Conservation (phyloP, 768 basidiomycete species). For the Mycena albidolilacea region DNA sequence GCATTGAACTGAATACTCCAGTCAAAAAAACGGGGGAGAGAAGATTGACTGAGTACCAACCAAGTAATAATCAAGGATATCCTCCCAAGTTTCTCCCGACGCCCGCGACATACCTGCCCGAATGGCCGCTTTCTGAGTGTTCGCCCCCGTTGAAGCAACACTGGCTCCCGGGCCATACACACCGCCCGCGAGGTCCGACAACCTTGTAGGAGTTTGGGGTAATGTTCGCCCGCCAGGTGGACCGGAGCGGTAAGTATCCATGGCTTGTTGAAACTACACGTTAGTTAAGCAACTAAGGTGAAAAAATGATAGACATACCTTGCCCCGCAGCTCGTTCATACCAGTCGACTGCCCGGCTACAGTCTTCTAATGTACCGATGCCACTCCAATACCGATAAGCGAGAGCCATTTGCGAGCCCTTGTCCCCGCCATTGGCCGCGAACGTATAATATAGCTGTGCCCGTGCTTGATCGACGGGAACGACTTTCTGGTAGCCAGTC, state of each 20-base stretch:
- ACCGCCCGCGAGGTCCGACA: slow-evolving; percentile 94
- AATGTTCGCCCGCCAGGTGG: slow-evolving; percentile 93
- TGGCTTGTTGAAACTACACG: slow-evolving; percentile 64
- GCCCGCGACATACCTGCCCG: slow-evolving; percentile 87
- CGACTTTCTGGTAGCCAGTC: slow-evolving; percentile 81
- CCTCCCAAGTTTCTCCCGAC: slow-evolving; percentile 95
- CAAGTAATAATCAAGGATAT: slow-evolving; percentile 92
- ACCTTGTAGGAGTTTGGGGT: slow-evolving; percentile 82
- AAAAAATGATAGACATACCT: slow-evolving; percentile 58
- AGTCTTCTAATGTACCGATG: slow-evolving; percentile 91
- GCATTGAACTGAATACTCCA: slow-evolving; percentile 83
- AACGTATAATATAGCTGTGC: slow-evolving; percentile 96
- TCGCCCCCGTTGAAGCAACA: slow-evolving; percentile 89
- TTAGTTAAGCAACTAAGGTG: slow-evolving; percentile 13
- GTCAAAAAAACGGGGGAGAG: slow-evolving; percentile 5
- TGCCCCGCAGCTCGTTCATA: slow-evolving; percentile 93
- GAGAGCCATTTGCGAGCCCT: slow-evolving; percentile 92
- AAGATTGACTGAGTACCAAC: slow-evolving; percentile 56
- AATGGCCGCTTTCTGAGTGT: slow-evolving; percentile 80
- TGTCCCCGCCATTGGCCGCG: slow-evolving; percentile 89
- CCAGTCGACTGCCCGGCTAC: slow-evolving; percentile 87
- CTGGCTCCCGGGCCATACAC: slow-evolving; percentile 97
- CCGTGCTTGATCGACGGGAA: slow-evolving; percentile 79
- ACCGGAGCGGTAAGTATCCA: slow-evolving; percentile 84
- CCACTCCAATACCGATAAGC: slow-evolving; percentile 97